Conservation (phyloP, 2,329 filamentous ascomycete species). For the Diaporthe destruens region DNA sequence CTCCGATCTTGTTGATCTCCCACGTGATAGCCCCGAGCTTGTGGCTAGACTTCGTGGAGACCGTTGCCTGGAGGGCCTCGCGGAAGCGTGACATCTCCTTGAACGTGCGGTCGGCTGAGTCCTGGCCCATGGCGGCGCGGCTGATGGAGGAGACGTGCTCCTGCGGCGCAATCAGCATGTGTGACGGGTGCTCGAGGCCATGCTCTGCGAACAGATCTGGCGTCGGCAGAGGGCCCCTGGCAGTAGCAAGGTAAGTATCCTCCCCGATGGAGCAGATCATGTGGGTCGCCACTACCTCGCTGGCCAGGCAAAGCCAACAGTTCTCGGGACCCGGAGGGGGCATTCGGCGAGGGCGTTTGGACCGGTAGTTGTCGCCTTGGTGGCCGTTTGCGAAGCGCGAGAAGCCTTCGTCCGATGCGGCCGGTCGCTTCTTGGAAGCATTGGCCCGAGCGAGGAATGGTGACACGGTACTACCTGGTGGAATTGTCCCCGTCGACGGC, state of each 20-base stretch:
- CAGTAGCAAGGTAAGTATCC: constrained; percentile 88
- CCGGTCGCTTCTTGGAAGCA: constrained; percentile 69
- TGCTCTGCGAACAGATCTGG: constrained; percentile 73
- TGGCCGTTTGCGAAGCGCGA: constrained; percentile 62
- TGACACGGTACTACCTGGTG: constrained; percentile 79
- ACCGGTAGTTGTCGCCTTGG: constrained; percentile 51
- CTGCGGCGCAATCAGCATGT: constrained; percentile 92
- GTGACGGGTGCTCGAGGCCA: constrained; percentile 80
- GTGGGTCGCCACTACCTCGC: constrained; percentile 84
- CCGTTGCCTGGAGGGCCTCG: constrained; percentile 81
- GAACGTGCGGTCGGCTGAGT: constrained; percentile 72
- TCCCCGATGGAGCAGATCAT: constrained; percentile 91
- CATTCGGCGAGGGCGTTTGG: constrained; percentile 56
- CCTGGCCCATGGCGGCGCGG: constrained; percentile 64
- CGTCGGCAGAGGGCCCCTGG: constrained; percentile 88
- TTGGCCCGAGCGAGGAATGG: constrained; percentile 68
- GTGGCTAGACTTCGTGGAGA: constrained; percentile 66
- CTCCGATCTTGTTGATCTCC: constrained; percentile 86
- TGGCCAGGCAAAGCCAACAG: constrained; percentile 97
- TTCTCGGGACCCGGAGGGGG: constrained; percentile 79
- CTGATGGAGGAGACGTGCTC: constrained; percentile 83
- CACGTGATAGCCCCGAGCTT: constrained; percentile 87
- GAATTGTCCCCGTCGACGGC: constrained; percentile 71
- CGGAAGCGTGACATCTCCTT: constrained; percentile 88
- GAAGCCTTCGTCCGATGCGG: constrained; percentile 58